A percentile compares a stretch with the other conserved stretches of the same genome.
Evolutionary conservation across 306 rosid species (phyloP).

Genomic region (Casuarina equisetifolia): DNA sequence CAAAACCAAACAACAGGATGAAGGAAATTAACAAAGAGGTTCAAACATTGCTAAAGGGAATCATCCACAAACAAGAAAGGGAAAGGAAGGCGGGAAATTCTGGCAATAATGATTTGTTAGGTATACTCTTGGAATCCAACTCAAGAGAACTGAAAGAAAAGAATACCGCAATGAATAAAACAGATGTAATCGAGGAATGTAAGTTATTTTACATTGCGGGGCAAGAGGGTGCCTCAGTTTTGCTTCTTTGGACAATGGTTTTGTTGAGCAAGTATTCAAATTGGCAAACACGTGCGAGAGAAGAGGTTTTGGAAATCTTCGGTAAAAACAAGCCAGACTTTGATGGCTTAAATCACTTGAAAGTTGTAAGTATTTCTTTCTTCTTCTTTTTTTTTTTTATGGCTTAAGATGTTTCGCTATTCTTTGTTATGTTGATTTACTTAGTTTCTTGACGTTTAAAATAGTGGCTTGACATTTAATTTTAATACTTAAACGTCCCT

Average conservation of each 20-base stretch:
- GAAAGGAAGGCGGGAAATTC: background rate
- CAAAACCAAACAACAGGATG: no score
- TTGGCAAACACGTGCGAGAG: no score
- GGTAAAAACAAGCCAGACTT: no score
- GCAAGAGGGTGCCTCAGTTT: slow-evolving; percentile 36
- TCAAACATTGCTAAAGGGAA: no score
- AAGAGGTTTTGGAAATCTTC: no score
- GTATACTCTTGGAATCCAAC: background rate
- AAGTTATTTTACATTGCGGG: slow-evolving; percentile 42
- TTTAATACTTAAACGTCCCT: no score
- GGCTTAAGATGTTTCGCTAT: slow-evolving; percentile 18
- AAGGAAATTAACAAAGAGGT: no score
- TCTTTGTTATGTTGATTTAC: slow-evolving; percentile 24
- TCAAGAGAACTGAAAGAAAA: slow-evolving; percentile 7
- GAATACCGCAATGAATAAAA: slow-evolving; percentile 16
- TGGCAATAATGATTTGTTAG: slow-evolving; percentile 23
- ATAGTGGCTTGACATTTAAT: no score
- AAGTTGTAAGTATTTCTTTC: background rate
- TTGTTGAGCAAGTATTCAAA: slow-evolving; percentile 26
- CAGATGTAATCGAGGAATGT: slow-evolving; percentile 35
- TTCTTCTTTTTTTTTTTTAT: no score
- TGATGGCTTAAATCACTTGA: no score
- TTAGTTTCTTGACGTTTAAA: background rate
- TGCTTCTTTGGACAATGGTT: slow-evolving; percentile 38
- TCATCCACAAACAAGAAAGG: no score